Evolutionary conservation across 2,329 filamentous ascomycete genomes (phyloP), one percentile per base, ranked within the genome.

Genomic region (Ceratocystis destructans): DNA sequence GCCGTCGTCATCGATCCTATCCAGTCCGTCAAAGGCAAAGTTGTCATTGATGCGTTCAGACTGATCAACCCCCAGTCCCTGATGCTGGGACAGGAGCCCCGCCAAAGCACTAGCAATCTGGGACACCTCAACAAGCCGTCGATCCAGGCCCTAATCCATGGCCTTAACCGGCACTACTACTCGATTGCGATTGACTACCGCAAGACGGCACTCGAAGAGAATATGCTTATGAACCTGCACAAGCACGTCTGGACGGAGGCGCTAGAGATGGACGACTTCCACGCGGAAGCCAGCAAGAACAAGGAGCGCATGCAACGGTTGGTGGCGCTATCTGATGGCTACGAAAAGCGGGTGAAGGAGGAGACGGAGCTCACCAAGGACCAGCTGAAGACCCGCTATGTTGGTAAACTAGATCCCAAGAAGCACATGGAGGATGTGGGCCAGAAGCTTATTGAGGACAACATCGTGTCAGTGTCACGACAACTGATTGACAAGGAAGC

Each of bases 401-500:
- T 99, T 45, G 94, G 94, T 77, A 99, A 99, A 80, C 86, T 97
- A 67, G 94, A 99, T 73, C 94, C 94, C 67, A 99, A 99, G 87
- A 99, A 99, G 82, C 95, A 99, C 76, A 83, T 99, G 74, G 92
- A 96, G 77, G 91, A 96, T 72, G 90, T 99, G 61, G 94, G 94
- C 66, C 92, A 96, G 77, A 87, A 95, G 75, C 83, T 97, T 70
- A 97, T 99, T 73, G 95, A 99, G 79, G 94, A 99, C 83, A 99
- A 99, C 78, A 99, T 99, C 70, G 94, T 99, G 12, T 90, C 91
- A 2, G 92, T 99, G n/a, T 95, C 91, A 70, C 83, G 93, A 75
- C 94, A 97, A 77, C 96, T 99, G 93, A 97, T 99, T 73, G 94
- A 97, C 79, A 97, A 97, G 79, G 94, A 99, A 77, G 94, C 94